Percentiles rank a stretch among this genome's conserved stretches.
These are phyloP conservation scores for Apiotrichum akiyoshidainum DNA, from an alignment of 1,284 basidiomycete species.

Conservation along the genomic window DNA sequence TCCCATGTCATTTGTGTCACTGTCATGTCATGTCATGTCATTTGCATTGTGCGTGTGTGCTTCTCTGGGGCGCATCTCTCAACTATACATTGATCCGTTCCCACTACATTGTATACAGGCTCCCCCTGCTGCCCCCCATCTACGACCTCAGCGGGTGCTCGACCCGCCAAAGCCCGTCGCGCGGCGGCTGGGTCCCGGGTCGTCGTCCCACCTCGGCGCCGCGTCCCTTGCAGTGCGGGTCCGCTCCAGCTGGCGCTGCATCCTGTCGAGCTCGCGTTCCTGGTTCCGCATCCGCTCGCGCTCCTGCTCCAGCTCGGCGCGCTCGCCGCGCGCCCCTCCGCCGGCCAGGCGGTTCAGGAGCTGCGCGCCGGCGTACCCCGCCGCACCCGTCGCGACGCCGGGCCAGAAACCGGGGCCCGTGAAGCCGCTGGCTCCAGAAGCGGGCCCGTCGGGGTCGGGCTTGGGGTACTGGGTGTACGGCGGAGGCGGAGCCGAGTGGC, in stretches of 20 bases:
- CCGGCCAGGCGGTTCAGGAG: constrained; percentile 31
- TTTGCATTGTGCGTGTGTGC: background rate
- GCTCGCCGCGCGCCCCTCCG: background rate
- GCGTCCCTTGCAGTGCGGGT: background rate
- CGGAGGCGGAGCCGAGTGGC: constrained; percentile 61
- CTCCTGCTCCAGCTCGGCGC: background rate
- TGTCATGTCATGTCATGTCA: background rate
- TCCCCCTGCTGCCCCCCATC: background rate
- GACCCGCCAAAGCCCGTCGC: constrained; percentile 7
- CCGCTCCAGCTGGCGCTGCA: background rate
- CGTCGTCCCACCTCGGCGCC: constrained; percentile 3
- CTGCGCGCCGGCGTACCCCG: constrained; percentile 55
- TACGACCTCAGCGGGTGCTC: background rate
- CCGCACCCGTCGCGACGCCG: constrained; percentile 66
- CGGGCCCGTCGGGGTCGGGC: constrained; percentile 16
- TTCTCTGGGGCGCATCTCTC: background rate
- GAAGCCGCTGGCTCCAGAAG: background rate
- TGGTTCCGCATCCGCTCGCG: background rate
- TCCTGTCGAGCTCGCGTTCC: background rate
- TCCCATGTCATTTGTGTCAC: too few relatives aligned
- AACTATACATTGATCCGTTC: background rate
- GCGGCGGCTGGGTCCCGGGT: constrained; percentile 2
- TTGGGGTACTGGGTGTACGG: constrained; percentile 60
- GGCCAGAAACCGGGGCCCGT: constrained; percentile 75
- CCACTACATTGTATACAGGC: background rate